A percentile compares a stretch with the other conserved stretches of the same genome.
Evolutionary conservation across 1,139 yeast species (phyloP).

Genomic region (Geotrichum candidum): DNA sequence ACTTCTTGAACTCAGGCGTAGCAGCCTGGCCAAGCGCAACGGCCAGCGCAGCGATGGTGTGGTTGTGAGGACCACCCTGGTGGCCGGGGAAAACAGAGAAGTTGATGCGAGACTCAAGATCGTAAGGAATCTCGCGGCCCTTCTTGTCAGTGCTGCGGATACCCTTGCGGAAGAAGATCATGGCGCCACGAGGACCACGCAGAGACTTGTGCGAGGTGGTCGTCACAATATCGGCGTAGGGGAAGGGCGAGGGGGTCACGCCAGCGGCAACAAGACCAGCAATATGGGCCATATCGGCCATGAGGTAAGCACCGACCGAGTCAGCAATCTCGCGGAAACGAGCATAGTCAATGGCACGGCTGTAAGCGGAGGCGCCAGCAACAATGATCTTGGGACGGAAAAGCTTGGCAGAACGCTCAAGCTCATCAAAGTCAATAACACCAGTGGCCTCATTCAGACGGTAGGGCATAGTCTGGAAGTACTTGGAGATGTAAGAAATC

Average conservation of each 20-base stretch:
- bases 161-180: slow-evolving; percentile 98
- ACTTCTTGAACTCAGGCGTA: slow-evolving; percentile 84
- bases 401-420: slow-evolving; percentile 81
- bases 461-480: slow-evolving; percentile 98
- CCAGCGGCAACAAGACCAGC: slow-evolving; percentile 96
- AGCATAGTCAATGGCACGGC: slow-evolving; percentile 89
- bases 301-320: slow-evolving; percentile 89
- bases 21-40: slow-evolving; percentile 94
- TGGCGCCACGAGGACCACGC: slow-evolving; percentile 99
- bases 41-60: slow-evolving; percentile 94
- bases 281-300: slow-evolving; percentile 98
- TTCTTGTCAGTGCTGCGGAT: slow-evolving; percentile 85
- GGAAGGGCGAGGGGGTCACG: slow-evolving; percentile 93
- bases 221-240: slow-evolving; percentile 93
- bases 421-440: slow-evolving; percentile 87
- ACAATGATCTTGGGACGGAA: slow-evolving; percentile 94
- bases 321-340: slow-evolving; percentile 96
- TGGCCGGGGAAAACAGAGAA: slow-evolving; percentile 99
- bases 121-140: slow-evolving; percentile 83
- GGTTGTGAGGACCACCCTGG: slow-evolving; percentile 99
- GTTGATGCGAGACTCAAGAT: slow-evolving; percentile 90
- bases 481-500: slow-evolving; percentile 92
- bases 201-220: slow-evolving; percentile 97
- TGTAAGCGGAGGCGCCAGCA: slow-evolving; percentile 97
- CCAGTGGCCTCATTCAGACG: slow-evolving; percentile 89